Conservation (phyloP, 371 early-diverging fungal species). For the Smittium culicis region DNA sequence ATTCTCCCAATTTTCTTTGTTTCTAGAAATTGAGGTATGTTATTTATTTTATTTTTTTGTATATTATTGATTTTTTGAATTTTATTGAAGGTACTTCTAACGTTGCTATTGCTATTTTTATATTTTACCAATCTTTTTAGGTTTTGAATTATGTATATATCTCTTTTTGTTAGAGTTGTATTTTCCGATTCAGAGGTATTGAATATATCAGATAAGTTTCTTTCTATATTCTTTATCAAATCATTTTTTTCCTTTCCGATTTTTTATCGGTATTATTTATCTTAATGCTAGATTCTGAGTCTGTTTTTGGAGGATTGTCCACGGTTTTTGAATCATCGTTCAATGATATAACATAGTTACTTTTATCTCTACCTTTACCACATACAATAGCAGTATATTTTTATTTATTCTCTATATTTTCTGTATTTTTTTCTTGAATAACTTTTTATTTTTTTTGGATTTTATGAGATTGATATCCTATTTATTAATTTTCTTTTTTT, state of each 20-base stretch:
- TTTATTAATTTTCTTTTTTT: too few relatives aligned
- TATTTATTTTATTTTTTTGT: too few relatives aligned
- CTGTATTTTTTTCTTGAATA: neutral
- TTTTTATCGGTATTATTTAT: neutral
- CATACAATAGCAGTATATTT: neutral
- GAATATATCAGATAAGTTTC: neutral
- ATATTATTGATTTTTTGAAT: neutral
- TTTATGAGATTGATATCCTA: too few relatives aligned
- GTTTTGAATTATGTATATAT: neutral
- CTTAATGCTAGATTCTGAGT: neutral
- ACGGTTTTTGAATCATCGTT: neutral
- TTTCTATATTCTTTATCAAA: neutral
- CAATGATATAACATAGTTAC: neutral
- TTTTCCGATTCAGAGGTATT: neutral
- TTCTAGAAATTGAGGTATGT: neutral
- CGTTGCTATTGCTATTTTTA: neutral
- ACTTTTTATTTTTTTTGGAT: neutral
- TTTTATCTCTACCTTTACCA: neutral
- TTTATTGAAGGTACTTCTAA: neutral
- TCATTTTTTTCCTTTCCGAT: neutral
- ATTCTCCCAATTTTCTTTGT: neutral
- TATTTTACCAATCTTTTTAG: neutral
- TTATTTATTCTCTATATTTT: neutral
- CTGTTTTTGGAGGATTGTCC: neutral
- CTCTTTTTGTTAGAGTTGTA: neutral